A percentile compares a stretch with the other conserved stretches of the same genome.
Evolutionary conservation across 2,329 filamentous ascomycete species (phyloP).

Genomic region (Pleomassaria siparia): DNA sequence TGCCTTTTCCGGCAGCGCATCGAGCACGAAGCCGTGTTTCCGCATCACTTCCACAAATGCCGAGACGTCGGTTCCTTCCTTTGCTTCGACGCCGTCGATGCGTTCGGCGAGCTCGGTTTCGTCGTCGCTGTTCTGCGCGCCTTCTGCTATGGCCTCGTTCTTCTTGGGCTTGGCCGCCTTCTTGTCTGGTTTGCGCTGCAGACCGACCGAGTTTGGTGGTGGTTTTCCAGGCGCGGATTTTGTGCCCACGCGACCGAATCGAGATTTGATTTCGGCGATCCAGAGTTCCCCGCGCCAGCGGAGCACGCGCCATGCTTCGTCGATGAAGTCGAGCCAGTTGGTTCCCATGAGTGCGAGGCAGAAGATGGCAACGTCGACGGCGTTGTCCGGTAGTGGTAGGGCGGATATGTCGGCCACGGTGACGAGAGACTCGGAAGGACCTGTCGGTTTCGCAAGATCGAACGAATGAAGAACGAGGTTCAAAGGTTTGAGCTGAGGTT

Average conservation of each 20-base stretch:
- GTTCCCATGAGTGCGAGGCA: constrained; percentile 98
- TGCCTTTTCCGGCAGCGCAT: constrained; percentile 53
- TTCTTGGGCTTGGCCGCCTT: constrained; percentile 48
- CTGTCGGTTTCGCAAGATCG: constrained; percentile 77
- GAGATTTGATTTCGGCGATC: constrained; percentile 95
- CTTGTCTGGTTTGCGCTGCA: constrained; percentile 25
- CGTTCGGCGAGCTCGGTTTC: constrained; percentile 63
- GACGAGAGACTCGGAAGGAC: constrained; percentile 72
- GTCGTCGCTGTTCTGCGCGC: constrained; percentile 52
- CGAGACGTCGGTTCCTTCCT: constrained; percentile 77
- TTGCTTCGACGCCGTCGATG: constrained; percentile 67
- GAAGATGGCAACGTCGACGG: constrained; percentile 86
- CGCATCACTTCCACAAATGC: constrained; percentile 83
- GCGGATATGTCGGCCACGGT: constrained; percentile 87
- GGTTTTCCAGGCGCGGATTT: constrained; percentile 49
- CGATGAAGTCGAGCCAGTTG: constrained; percentile 95
- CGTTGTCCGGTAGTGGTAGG: constrained; percentile 73
- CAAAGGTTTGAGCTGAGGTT: constrained; percentile 64
- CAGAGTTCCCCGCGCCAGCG: constrained; percentile 95
- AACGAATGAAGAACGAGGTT: constrained; percentile 78
- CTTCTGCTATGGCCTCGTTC: constrained; percentile 52
- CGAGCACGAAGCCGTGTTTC: constrained; percentile 81
- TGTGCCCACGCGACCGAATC: constrained; percentile 67
- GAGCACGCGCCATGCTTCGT: constrained; percentile 90
- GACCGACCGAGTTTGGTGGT: constrained; percentile 66